phyloP scores from a whole-genome alignment of 163 green algal genomes.

The Chloroidium sp. region DNA sequence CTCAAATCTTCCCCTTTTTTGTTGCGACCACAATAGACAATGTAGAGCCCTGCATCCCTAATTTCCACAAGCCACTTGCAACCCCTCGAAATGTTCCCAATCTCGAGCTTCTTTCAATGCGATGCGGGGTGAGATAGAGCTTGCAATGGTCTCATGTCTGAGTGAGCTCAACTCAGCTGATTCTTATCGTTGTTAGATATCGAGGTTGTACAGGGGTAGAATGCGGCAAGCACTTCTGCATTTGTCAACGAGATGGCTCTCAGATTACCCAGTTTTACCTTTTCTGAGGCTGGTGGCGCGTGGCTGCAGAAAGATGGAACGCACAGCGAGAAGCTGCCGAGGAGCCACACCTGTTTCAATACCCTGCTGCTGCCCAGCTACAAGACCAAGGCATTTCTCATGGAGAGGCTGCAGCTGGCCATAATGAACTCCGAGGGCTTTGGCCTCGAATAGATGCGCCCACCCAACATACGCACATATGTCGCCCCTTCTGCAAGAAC shows the following conservation, averaged over 20 bases:
- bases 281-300: not conserved
- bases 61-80: too few relatives aligned
- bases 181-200: too few relatives aligned
- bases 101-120: too few relatives aligned
- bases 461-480: too few relatives aligned
- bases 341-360: slow-evolving; percentile 94
- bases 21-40: too few relatives aligned
- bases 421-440: slow-evolving; percentile 95
- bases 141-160: too few relatives aligned
- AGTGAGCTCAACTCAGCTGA: too few relatives aligned
- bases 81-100: too few relatives aligned
- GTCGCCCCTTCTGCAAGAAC: too few relatives aligned
- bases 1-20: too few relatives aligned
- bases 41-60: too few relatives aligned
- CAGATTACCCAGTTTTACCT: not conserved
- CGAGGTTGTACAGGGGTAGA: not conserved
- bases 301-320: slow-evolving; percentile 51
- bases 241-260: not conserved
- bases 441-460: slow-evolving; percentile 61
- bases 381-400: slow-evolving; percentile 54
- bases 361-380: slow-evolving; percentile 90
- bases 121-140: too few relatives aligned
- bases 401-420: slow-evolving; percentile 65
- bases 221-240: not conserved
- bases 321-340: slow-evolving; percentile 82